phyloP scores from a whole-genome alignment of 2,329 filamentous ascomycete species.

The Ceratocystis eucalypticola region DNA sequence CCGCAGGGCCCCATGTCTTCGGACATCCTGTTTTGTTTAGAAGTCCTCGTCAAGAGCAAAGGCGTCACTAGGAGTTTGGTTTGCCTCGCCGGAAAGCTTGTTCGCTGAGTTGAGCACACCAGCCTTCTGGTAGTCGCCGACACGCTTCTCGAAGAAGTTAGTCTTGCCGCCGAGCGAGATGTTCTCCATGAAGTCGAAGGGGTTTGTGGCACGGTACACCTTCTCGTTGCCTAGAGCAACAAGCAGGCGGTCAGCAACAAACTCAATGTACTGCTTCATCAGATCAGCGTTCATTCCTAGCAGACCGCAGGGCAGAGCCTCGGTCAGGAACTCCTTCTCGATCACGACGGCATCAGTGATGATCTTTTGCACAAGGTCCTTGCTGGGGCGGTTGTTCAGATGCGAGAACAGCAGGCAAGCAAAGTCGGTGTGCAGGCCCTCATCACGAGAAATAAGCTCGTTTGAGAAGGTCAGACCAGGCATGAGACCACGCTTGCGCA shows the following conservation, averaged over 20 bases:
- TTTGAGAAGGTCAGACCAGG: constrained; percentile 97
- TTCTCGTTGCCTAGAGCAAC: constrained; percentile 89
- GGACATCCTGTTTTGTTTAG: constrained; percentile 35
- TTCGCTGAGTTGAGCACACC: constrained; percentile 91
- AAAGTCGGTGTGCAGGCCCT: constrained; percentile 98
- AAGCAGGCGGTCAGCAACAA: constrained; percentile 90
- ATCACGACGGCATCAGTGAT: constrained; percentile 89
- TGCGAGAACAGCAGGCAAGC: constrained; percentile 97
- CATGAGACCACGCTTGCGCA: constrained; percentile 99
- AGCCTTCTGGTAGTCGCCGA: constrained; percentile 98
- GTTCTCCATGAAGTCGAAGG: constrained; percentile 99
- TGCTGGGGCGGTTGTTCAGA: constrained; percentile 77
- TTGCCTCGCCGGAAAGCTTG: constrained; percentile 41
- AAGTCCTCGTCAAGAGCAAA: constrained; percentile 97
- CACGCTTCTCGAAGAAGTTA: constrained; percentile 99
- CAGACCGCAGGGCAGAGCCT: constrained; percentile 81
- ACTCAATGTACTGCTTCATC: constrained; percentile 99
- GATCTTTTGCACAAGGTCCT: constrained; percentile 68
- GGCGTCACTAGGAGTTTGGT: constrained; percentile 53
- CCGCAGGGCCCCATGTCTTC: no score
- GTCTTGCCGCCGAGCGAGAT: constrained; percentile 98
- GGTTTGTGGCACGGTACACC: constrained; percentile 83
- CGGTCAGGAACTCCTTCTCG: constrained; percentile 95
- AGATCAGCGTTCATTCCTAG: constrained; percentile 95
- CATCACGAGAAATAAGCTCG: constrained; percentile 98